phyloP scores from a whole-genome alignment of 768 basidiomycete genomes.

The Suillus alpinus region DNA sequence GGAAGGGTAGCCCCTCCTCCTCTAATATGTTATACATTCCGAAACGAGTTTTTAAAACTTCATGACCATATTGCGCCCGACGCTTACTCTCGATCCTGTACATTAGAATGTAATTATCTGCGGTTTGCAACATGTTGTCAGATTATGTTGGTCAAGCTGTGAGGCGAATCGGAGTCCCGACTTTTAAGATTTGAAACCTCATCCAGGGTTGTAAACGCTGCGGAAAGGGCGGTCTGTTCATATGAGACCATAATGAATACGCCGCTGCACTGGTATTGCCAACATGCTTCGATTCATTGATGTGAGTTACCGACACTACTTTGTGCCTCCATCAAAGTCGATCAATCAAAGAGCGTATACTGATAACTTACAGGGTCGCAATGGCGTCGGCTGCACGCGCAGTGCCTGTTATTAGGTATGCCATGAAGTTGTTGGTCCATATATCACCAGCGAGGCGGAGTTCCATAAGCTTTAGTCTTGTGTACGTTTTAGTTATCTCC shows the following conservation, averaged over 20 bases:
- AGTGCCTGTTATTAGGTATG: not conserved
- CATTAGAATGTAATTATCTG: too few species aligned
- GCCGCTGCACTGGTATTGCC: too few species aligned
- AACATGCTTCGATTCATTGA: too few species aligned
- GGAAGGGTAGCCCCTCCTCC: not conserved
- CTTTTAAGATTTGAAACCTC: not conserved
- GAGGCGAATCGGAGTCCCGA: not conserved
- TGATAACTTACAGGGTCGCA: not conserved
- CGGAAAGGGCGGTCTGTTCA: too few species aligned
- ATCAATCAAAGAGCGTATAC: too few species aligned
- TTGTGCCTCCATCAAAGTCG: too few species aligned
- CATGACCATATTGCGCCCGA: not conserved
- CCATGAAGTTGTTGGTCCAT: too few species aligned
- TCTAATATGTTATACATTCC: not conserved
- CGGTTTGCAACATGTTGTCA: not conserved
- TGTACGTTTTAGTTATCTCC: not conserved
- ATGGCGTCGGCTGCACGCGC: not conserved
- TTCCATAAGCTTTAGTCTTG: not conserved
- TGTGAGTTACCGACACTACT: too few species aligned
- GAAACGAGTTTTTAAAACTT: not conserved
- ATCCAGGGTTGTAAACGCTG: not conserved
- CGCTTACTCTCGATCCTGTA: not conserved
- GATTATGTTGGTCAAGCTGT: too few species aligned
- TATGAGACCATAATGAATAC: too few species aligned
- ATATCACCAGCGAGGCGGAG: not conserved